Evolutionary conservation across 495 filamentous ascomycete species (phyloP).

Genomic region (Penicillium coffeae): DNA sequence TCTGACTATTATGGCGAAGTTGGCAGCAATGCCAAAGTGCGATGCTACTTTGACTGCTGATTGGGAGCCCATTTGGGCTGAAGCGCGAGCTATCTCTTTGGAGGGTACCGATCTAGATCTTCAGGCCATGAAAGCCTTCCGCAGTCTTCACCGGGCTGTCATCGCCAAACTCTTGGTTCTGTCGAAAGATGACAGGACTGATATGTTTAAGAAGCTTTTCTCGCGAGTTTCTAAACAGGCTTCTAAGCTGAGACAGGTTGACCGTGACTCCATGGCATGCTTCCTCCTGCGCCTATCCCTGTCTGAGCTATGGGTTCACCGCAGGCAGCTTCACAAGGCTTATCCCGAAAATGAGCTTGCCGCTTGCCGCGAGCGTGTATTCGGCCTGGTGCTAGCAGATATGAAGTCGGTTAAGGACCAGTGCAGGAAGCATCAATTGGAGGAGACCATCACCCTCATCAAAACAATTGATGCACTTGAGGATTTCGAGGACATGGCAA

Average conservation of each 20-base stretch:
- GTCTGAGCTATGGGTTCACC: constrained; percentile 38
- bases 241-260: constrained; percentile 33
- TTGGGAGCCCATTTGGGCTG: constrained; percentile 40
- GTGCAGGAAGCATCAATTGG: constrained; percentile 39
- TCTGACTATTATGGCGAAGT: constrained; percentile 41
- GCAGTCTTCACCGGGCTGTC: constrained; percentile 34
- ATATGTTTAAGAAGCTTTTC: constrained; percentile 37
- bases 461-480: constrained; percentile 44
- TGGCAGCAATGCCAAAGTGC: constrained; percentile 42
- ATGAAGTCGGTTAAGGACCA: constrained; percentile 39
- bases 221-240: constrained; percentile 30
- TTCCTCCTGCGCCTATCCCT: constrained; percentile 39
- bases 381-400: constrained; percentile 33
- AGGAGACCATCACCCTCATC: constrained; percentile 39
- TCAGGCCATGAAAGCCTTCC: constrained; percentile 41
- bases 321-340: constrained; percentile 24
- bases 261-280: constrained; percentile 38
- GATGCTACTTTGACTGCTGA: constrained; percentile 34
- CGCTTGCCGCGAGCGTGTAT: constrained; percentile 32
- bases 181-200: constrained; percentile 32
- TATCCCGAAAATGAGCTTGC: constrained; percentile 33
- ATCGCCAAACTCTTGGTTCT: constrained; percentile 36
- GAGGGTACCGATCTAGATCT: constrained; percentile 36
- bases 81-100: constrained; percentile 34
- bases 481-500: constrained; percentile 42